These are phyloP conservation scores for Theobroma grandiflorum DNA, from an alignment of 441 rosid species.

Conservation along the genomic window DNA sequence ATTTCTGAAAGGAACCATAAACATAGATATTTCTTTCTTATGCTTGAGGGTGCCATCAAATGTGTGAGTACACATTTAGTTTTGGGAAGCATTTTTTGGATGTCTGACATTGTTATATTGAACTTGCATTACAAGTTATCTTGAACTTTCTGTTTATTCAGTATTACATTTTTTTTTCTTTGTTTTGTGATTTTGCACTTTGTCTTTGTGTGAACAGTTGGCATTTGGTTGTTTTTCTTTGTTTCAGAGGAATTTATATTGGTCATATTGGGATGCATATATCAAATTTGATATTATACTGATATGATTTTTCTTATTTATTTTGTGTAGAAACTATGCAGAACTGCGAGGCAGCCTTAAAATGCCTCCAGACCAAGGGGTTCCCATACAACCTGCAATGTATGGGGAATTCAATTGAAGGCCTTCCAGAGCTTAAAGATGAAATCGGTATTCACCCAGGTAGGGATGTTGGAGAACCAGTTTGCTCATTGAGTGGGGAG, in stretches of 20 bases:
- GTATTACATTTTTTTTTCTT: background rate
- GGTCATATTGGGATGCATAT: background rate
- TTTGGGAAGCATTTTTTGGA: background rate
- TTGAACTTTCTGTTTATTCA: background rate
- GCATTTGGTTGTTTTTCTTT: background rate
- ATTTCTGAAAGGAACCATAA: background rate
- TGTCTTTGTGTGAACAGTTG: background rate
- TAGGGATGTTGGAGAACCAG: conserved; percentile 44
- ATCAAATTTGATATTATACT: conserved; percentile 7
- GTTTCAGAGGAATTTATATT: background rate
- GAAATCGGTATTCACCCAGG: conserved; percentile 36
- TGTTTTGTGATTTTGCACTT: background rate
- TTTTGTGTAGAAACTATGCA: conserved; percentile 51
- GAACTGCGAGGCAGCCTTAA: conserved; percentile 62
- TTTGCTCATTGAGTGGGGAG: conserved; percentile 36
- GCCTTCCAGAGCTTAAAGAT: conserved; percentile 45
- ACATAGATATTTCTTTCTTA: background rate
- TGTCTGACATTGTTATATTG: background rate
- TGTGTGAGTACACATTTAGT: background rate
- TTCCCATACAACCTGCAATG: conserved; percentile 39
- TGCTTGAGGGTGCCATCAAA: background rate
- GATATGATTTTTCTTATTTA: conserved; percentile 15
- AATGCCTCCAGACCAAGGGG: conserved; percentile 55
- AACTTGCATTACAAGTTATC: background rate
- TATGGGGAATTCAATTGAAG: conserved; percentile 50